phyloP scores from a whole-genome alignment of 805 yeast species.

The Yamadazyma endophytica region DNA sequence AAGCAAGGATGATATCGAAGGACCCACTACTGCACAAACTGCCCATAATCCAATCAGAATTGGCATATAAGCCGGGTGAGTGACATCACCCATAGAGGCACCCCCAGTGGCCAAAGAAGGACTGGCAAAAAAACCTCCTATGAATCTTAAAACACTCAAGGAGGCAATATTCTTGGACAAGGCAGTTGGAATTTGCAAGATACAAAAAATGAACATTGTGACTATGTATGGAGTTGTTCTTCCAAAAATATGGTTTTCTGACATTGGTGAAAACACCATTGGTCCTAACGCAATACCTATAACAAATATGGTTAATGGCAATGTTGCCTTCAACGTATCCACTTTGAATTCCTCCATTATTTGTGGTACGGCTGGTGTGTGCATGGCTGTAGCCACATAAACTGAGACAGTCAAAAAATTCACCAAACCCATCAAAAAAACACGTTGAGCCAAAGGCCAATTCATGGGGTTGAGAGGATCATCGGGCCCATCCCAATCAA shows the following conservation, averaged over 20 bases:
- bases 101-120: slow-evolving; percentile 59
- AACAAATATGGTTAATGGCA: slow-evolving; percentile 54
- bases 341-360: slow-evolving; percentile 44
- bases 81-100: slow-evolving; percentile 51
- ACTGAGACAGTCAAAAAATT: slow-evolving; percentile 31
- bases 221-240: slow-evolving; percentile 47
- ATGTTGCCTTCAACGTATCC: slow-evolving; percentile 39
- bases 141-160: slow-evolving; percentile 46
- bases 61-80: slow-evolving; percentile 39
- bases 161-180: slow-evolving; percentile 49
- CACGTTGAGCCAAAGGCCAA: slow-evolving; percentile 46
- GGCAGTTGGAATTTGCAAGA: slow-evolving; percentile 58
- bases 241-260: slow-evolving; percentile 54
- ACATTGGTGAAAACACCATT: slow-evolving; percentile 54
- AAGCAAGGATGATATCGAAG: slow-evolving; percentile 52
- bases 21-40: slow-evolving; percentile 51
- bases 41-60: slow-evolving; percentile 50
- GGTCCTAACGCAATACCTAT: slow-evolving; percentile 65
- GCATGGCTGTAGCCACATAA: slow-evolving; percentile 49
- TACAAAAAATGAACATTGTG: slow-evolving; percentile 45
- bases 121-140: slow-evolving; percentile 52
- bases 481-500: slow-evolving; percentile 37
- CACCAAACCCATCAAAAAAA: slow-evolving; percentile 27
- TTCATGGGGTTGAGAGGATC: slow-evolving; percentile 57
- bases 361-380: slow-evolving; percentile 48